phyloP scores from a whole-genome alignment of 2,329 filamentous ascomycete genomes.

The Colletotrichum truncatum region DNA sequence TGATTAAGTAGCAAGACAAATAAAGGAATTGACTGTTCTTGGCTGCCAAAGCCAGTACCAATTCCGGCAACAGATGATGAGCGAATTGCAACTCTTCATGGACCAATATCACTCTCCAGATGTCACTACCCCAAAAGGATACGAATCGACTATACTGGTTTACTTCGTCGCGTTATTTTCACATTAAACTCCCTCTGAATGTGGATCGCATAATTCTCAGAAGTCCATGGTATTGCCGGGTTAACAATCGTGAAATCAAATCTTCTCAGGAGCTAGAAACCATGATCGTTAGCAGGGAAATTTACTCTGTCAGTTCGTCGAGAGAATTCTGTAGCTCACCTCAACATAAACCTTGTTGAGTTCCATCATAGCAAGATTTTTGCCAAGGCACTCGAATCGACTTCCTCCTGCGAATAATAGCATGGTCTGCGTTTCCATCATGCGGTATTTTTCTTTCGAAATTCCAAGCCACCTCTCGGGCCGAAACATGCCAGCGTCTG shows the following conservation, averaged over 20 bases:
- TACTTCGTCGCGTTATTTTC: slow-evolving; percentile 14
- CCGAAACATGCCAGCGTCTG: slow-evolving; percentile 42
- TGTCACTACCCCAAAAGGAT: no score
- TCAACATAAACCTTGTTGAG: slow-evolving; percentile 50
- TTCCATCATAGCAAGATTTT: slow-evolving; percentile 48
- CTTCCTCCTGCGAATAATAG: slow-evolving; percentile 50
- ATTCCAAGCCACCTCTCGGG: slow-evolving; percentile 49
- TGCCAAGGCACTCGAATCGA: slow-evolving; percentile 47
- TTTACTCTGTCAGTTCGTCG: background rate
- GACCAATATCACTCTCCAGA: no score
- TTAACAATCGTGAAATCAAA: slow-evolving; percentile 37
- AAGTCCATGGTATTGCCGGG: slow-evolving; percentile 39
- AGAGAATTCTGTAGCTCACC: slow-evolving; percentile 37
- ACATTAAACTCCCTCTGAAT: slow-evolving; percentile 38
- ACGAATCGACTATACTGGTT: background rate
- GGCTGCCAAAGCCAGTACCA: no score
- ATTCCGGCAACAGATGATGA: no score
- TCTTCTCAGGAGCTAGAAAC: slow-evolving; percentile 34
- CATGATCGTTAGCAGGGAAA: background rate
- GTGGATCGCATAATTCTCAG: slow-evolving; percentile 37
- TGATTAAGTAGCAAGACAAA: no score
- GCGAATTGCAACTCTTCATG: no score
- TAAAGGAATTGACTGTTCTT: no score
- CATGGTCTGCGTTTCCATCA: slow-evolving; percentile 45
- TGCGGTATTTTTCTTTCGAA: slow-evolving; percentile 37